Conservation (phyloP, 2,329 filamentous ascomycete genomes). For the Aspergillus caelatus region DNA sequence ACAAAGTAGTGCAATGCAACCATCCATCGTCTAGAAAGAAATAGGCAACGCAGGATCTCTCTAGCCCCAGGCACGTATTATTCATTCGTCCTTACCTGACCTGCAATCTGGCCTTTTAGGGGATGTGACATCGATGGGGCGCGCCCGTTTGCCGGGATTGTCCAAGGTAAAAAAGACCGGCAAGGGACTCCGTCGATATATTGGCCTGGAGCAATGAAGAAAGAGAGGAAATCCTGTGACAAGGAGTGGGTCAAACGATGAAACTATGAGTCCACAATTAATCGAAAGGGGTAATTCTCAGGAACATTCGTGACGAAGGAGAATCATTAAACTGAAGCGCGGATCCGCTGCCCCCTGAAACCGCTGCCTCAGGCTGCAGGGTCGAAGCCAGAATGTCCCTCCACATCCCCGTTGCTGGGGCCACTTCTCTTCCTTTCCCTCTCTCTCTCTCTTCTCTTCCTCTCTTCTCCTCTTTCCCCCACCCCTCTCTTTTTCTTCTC, state of each 20-base stretch:
- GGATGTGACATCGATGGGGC: constrained; percentile 1
- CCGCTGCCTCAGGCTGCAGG: constrained; percentile 13
- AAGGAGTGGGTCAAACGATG: constrained; percentile 2
- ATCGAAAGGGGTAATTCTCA: not conserved
- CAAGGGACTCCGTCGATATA: constrained; percentile 5
- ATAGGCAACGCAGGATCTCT: not conserved
- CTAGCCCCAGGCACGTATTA: not conserved
- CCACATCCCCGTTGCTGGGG: constrained; percentile 6
- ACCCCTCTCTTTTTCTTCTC: not conserved
- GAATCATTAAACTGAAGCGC: constrained; percentile 5
- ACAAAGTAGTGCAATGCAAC: not conserved
- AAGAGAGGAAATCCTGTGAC: constrained; percentile 1
- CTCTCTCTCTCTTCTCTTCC: constrained; percentile 11
- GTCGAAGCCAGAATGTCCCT: not conserved
- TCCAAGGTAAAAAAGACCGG: not conserved
- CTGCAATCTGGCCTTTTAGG: constrained; percentile 3
- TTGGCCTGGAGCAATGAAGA: not conserved
- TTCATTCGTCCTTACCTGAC: not conserved
- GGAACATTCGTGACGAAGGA: constrained; percentile 4
- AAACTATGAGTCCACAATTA: constrained; percentile 5
- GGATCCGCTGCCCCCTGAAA: constrained; percentile 7
- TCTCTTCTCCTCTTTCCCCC: not conserved
- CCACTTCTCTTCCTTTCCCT: constrained; percentile 4
- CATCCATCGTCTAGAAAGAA: not conserved
- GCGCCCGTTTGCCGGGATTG: constrained; percentile 1